phyloP scores from a whole-genome alignment of 441 rosid genomes.

The Gossypium gossypioides region DNA sequence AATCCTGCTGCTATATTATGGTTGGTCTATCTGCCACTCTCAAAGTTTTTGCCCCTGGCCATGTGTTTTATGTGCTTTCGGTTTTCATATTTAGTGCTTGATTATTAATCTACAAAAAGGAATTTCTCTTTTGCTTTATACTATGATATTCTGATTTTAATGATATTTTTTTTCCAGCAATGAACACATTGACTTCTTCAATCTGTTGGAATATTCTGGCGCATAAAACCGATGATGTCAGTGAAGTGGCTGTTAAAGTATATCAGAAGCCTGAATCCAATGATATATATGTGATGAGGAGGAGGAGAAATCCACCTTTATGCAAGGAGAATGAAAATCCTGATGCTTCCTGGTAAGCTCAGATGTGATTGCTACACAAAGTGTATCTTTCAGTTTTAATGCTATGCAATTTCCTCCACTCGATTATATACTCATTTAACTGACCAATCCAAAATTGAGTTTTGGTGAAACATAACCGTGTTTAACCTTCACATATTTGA shows the following conservation, averaged over 20 bases:
- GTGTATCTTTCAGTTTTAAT: neutral
- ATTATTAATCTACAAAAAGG: neutral
- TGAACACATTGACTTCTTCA: slow-evolving; percentile 64
- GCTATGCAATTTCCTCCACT: neutral
- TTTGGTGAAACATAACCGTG: neutral
- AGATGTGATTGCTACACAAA: slow-evolving; percentile 5
- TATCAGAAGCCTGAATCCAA: slow-evolving; percentile 91
- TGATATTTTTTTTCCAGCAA: slow-evolving; percentile 39
- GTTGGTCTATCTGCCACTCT: neutral
- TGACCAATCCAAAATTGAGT: neutral
- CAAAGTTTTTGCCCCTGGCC: neutral
- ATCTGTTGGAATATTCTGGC: slow-evolving; percentile 89
- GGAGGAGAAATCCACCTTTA: slow-evolving; percentile 70
- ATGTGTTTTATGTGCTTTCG: neutral
- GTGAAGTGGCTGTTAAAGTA: slow-evolving; percentile 76
- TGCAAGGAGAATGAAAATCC: slow-evolving; percentile 84
- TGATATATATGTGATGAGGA: slow-evolving; percentile 68
- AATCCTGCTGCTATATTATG: neutral
- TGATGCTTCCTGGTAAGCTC: slow-evolving; percentile 79
- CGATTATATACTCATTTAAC: neutral
- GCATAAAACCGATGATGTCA: slow-evolving; percentile 76
- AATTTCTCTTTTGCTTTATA: neutral
- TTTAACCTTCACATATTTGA: neutral
- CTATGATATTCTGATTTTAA: neutral
- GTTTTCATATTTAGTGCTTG: neutral